phyloP scores from a whole-genome alignment of 2,329 filamentous ascomycete genomes.

The Fusarium sp. region DNA sequence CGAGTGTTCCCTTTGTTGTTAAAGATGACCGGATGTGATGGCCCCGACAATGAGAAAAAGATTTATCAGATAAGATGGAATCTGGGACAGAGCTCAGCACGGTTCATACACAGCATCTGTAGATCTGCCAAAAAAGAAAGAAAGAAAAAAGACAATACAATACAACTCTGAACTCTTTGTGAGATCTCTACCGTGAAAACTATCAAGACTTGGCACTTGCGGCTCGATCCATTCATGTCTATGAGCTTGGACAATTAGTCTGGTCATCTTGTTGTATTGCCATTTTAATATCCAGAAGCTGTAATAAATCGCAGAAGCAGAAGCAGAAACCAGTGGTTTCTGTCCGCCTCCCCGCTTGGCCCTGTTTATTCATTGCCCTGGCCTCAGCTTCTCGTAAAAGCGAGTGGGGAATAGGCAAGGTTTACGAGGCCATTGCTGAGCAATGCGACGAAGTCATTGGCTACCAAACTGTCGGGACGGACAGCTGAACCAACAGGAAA shows the following conservation, averaged over 20 bases:
- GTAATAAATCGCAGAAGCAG: background rate
- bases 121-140: constrained; percentile 22
- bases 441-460: constrained; percentile 15
- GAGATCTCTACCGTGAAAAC: background rate
- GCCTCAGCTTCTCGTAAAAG: background rate
- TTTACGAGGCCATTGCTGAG: constrained; percentile 16
- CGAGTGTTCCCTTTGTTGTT: background rate
- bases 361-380: constrained; percentile 4
- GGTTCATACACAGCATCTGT: constrained; percentile 22
- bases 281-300: background rate
- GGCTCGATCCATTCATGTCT: background rate
- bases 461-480: constrained; percentile 30
- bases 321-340: background rate
- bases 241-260: background rate
- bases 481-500: constrained; percentile 38
- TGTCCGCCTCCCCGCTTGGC: background rate
- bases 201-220: background rate
- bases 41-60: background rate
- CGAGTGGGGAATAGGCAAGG: constrained; percentile 14
- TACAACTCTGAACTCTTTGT: constrained; percentile 11
- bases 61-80: constrained; percentile 1
- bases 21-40: constrained; percentile 3
- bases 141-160: constrained; percentile 18
- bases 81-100: background rate
- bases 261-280: background rate